Evolutionary conservation across 2,329 filamentous ascomycete genomes (phyloP), one percentile per base, ranked within the genome.

Genomic region (Penicillium psychrosexuale): DNA sequence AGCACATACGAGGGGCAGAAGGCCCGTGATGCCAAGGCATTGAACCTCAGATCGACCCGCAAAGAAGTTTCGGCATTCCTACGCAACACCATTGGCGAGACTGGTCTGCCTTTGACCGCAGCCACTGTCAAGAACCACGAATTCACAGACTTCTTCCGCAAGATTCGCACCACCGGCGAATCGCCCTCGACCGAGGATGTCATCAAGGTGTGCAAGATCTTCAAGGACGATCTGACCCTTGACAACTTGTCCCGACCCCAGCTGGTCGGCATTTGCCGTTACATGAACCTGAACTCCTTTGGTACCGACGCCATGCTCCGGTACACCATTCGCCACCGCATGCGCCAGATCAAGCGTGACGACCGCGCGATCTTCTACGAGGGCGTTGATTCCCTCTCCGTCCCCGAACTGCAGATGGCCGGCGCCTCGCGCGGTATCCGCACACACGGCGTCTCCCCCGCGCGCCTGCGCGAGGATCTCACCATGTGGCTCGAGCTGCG

Each of bases 321-420:
- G 52, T 99, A 99, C 78, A 91, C 96, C 72, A 86, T 99, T 67
- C 90, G 94, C 55, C 92, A 97, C 77, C 90, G 93, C 60, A 99
- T 99, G 94, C 86, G 93, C 66, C 94, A 99, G 77, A 97, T 97
- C 81, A 99, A 99, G 85, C 88, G 93, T 60, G 94, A 99, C 69
- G 94, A 99, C 77, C 87, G 87, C 63, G 91, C 92, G 60, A 99
- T 99, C 71, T 89, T 86, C 72, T 96, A 88, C 69, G 94, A 99
- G 75, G 92, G 94, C 33, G 88, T 99, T 30, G 91, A 96, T 57
- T 92, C 88, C 51, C 83, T 99, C 49, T 95, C 91, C n/a, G 91
- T 97, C 0, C 83, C 87, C 2, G 94, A 99, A 75, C 82, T 99
- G 44, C 94, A 97, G 78, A 89, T 86, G 68, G 94, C 94, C 1